Conservation (phyloP, 1,284 basidiomycete genomes). For the Puccinia sorghi region DNA sequence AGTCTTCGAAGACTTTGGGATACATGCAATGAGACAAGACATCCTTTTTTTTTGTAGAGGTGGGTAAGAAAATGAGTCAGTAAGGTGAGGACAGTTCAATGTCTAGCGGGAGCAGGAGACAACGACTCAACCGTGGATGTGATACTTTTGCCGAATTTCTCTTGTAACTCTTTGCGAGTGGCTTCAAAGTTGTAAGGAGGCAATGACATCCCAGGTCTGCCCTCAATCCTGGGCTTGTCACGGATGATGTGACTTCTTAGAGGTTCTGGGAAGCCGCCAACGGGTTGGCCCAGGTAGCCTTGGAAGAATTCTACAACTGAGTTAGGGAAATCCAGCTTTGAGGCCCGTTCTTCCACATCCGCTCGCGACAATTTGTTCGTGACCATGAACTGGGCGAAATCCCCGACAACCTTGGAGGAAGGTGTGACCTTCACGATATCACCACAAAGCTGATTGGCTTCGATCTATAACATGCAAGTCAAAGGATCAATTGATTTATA, state of each 20-base stretch:
- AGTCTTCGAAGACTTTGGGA: conserved; percentile 68
- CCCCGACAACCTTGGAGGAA: conserved; percentile 97
- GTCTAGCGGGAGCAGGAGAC: not conserved
- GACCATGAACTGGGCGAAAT: conserved; percentile 97
- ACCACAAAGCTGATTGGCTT: conserved; percentile 71
- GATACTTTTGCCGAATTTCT: conserved; percentile 93
- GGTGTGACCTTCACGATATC: conserved; percentile 99
- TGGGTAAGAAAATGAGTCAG: not conserved
- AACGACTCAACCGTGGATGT: conserved; percentile 64
- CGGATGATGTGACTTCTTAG: conserved; percentile 88
- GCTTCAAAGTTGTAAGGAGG: conserved; percentile 89
- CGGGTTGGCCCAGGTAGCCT: conserved; percentile 85
- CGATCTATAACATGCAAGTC: conserved; percentile 31
- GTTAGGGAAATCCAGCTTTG: conserved; percentile 87
- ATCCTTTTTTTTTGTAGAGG: conserved; percentile 62
- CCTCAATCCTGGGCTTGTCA: conserved; percentile 88
- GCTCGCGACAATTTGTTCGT: conserved; percentile 85
- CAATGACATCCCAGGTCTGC: conserved; percentile 84
- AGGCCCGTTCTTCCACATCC: conserved; percentile 82
- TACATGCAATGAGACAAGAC: conserved; percentile 96
- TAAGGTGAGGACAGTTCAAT: not conserved
- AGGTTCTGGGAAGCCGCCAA: conserved; percentile 98
- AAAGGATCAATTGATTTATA: not conserved
- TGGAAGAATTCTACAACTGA: conserved; percentile 65
- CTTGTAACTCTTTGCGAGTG: conserved; percentile 86